Base-by-base conservation (phyloP, 2,329 filamentous ascomycete species). In the Ophiostoma sp. region DNA sequence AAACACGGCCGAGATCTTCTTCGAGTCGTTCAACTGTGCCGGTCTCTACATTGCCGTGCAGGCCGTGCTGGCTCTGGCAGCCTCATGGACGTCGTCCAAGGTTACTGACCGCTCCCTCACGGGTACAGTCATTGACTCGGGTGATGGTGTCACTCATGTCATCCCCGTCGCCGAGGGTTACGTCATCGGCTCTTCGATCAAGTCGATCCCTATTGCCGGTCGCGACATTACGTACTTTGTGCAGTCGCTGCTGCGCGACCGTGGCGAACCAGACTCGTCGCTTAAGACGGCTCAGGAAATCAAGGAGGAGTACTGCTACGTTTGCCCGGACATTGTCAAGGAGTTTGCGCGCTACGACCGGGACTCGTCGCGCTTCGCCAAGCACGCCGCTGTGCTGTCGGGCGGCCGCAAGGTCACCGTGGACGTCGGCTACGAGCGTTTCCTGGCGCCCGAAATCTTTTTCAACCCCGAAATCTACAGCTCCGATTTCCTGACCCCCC, bases 391-490 rank as follows among this genome's bases (percentile, higher is more conserved):
- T 74, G 90, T 90, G 73, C 91, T 96, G 74, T 92, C 94, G 33
- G 95, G 95, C 78, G 96, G 96, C 76, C 92, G 93, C 78, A 91
- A 93, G 78, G 91, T 95, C 28, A 89, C 87, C 1, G 94, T 99
- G 64, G 97, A 99, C 79, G 93, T 99, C 71, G 96, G 96, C 71
- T 99, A 98, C 84, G 96, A 99, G 83, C 93, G 96, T 45, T 99
- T 99, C 88, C 87, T 99, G 74, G 96, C 96, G 2, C 97, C 97
- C 31, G 96, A 99, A 83, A 99, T 99, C 80, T 99, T 99, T 85
- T 99, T 99, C 90, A 99, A 99, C 84, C 96, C 96, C 39, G 96
- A 99, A 85, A 99, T 99, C 80, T 98, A 98, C 88, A 97, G 94
- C 75, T 98, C 95, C 77, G 96, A 99, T 82, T 99, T 99, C 86